Base-by-base conservation (phyloP, 495 filamentous ascomycete genomes). In the Trichocladium antarcticum region DNA sequence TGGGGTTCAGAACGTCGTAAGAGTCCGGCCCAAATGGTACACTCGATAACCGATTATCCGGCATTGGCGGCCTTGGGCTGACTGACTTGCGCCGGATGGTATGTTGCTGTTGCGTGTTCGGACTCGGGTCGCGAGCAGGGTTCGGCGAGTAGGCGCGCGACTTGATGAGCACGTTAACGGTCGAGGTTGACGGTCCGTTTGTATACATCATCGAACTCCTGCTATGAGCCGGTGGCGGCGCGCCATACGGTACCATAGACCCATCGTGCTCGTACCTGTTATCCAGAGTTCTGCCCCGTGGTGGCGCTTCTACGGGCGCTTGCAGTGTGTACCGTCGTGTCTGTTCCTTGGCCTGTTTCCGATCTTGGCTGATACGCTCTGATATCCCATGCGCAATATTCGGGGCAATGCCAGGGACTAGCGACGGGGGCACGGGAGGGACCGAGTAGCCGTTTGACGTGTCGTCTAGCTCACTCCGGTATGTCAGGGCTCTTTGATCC, bases 21-120 rank as follows among this genome's bases (percentile, higher is more conserved):
- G 84, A 87, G 60, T 97, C 92, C 0, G 93, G 92, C 15, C 84
- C 85, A 58, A 94, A 97, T 0, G 92, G 89, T 16, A 85, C 70
- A 9, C 76, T 79, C 0, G 83, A 83, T 1, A 75, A 61, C 19
- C 73, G 72, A 32, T 67, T 67, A 32, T 74, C 71, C 9, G 70
- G 66, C n/a, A 78, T 68, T 1, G 68, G 66, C 4, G 86, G 87
- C 9, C 76, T 74, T 1, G 86, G 84, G 57, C 84, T 89, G 37
- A 89, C 73, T 1, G 87, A 89, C 59, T 92, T 90, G 19, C 85
- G 75, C 29, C 72, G 73, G 27, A 81, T 79, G 11, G 72, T 78
- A 20, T 79, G 78, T 8, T 63, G 59, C 8, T 48, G 50, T 14
- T 53, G 75, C 21, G 51, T 54, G 45, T 45, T 63, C 22, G 54